Base-by-base conservation (phyloP, 176 grass and related monocot species). In the Miscanthus lutarioriparius region DNA sequence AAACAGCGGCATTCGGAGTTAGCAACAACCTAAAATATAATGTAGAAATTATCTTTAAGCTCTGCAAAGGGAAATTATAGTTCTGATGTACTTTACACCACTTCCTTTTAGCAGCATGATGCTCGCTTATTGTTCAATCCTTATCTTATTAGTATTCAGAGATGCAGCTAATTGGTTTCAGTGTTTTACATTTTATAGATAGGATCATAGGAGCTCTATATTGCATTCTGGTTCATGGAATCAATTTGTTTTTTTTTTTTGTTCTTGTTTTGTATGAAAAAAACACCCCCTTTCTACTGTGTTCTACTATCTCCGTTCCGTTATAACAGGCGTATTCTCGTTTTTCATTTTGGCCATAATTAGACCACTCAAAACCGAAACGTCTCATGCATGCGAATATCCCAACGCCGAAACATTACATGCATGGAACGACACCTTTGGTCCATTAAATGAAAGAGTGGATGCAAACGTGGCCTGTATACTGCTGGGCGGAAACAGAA, bases 141-240 rank as follows among this genome's bases (percentile, higher is more conserved):
- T 45, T 38, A 62, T 49, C 20, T 70, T 54, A 19, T 44, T 36
- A 17, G 7, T 83, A 49, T 37, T 16, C 8, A 75, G 72, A 49
- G 7, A 75, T 30, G 33, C 47, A 35, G 4, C 22, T 33, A 23
- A 19, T 13, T 75, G 27, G 28, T 28, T 83, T 33, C 22, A 36
- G 14, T 35, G 41, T n/a, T 74, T 49, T 75, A 27, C 71, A 75
- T 75, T 47, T 47, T 83, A 64, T 83, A 64, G 38, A 45, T 35
- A 74, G 11, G 13, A 2, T 8, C 26, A 35, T 25, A 74, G 4
- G 13, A 4, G 27, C 25, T 74, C 6, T 48, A 64, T 47, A 71
- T 73, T 54, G 68, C 25, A 44, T 32, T 43, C 80, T 38, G 39
- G 36, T 58, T 82, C 9, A 73, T 82, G 5, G 12, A 71, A 43